Percentiles rank a stretch among this genome's conserved stretches.
Conservation (phyloP, 1,284 basidiomycete genomes). For the Singerocomus inundabilis region DNA sequence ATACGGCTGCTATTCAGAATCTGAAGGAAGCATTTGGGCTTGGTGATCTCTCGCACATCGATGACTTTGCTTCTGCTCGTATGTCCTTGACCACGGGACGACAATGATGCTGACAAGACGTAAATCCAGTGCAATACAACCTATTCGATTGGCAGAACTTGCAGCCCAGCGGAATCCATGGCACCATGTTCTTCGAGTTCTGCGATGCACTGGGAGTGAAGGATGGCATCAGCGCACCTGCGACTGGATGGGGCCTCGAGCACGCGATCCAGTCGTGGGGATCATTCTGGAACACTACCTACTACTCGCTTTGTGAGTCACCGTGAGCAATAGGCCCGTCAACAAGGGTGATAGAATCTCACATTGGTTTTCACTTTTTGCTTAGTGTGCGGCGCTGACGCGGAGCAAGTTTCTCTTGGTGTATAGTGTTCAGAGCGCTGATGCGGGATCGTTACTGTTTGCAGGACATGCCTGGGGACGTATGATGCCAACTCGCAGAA, state of each 20-base stretch:
- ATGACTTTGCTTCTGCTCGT: too few species aligned
- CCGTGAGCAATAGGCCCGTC: neutral
- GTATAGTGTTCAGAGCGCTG: neutral
- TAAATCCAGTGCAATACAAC: too few species aligned
- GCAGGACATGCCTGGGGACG: slow-evolving; percentile 45
- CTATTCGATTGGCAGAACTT: too few species aligned
- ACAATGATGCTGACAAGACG: too few species aligned
- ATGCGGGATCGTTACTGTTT: neutral
- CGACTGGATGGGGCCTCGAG: slow-evolving; percentile 60
- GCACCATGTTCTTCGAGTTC: too few species aligned
- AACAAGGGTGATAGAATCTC: neutral
- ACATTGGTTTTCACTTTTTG: neutral
- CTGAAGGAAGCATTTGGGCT: too few species aligned
- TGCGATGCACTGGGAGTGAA: too few species aligned
- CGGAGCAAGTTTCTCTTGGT: slow-evolving; percentile 35
- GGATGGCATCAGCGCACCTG: too few species aligned
- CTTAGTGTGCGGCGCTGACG: slow-evolving; percentile 40
- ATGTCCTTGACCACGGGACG: too few species aligned
- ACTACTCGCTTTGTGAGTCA: slow-evolving; percentile 35
- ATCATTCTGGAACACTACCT: slow-evolving; percentile 45
- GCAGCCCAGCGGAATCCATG: too few species aligned
- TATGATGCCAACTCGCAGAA: slow-evolving; percentile 39
- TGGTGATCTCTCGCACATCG: too few species aligned
- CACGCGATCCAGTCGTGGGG: slow-evolving; percentile 64
- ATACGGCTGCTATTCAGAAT: too few species aligned